These are phyloP conservation scores for Dioszegia crocea DNA, from an alignment of 768 basidiomycete genomes.

Conservation along the genomic window DNA sequence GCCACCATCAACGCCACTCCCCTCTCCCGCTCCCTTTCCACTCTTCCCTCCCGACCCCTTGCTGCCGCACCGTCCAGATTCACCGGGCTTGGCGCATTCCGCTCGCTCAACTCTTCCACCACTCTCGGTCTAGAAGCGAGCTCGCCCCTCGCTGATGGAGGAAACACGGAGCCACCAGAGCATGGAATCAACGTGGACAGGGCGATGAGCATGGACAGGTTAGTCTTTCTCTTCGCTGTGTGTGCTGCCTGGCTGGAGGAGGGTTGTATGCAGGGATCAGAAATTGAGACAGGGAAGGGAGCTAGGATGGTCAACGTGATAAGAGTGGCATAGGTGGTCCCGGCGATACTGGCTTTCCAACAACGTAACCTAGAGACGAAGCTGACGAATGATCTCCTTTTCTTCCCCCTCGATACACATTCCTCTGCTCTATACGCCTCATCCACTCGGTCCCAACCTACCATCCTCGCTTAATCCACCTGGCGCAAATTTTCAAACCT, in stretches of 20 bases:
- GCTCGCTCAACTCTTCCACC: slow-evolving; percentile 5
- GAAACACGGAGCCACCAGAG: slow-evolving; percentile 40
- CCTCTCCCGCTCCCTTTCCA: slow-evolving; percentile 18
- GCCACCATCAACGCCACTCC: slow-evolving; percentile 9
- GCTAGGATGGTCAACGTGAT: too few species aligned
- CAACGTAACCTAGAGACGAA: too few species aligned
- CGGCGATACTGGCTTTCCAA: too few species aligned
- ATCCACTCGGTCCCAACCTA: not conserved
- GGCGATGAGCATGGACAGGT: slow-evolving; percentile 47
- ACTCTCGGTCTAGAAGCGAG: slow-evolving; percentile 18
- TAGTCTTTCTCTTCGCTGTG: slow-evolving; percentile 23
- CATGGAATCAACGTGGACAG: slow-evolving; percentile 46
- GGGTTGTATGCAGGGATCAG: not conserved
- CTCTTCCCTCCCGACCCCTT: slow-evolving; percentile 6
- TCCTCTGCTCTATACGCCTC: not conserved
- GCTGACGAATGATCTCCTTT: not conserved
- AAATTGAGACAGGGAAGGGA: not conserved
- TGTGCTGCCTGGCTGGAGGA: too few species aligned
- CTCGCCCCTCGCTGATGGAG: slow-evolving; percentile 37
- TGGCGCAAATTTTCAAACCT: not conserved
- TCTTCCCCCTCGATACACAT: slow-evolving; percentile 4
- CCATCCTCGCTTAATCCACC: not conserved
- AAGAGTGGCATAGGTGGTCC: too few species aligned
- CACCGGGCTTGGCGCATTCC: slow-evolving; percentile 4
- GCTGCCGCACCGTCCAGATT: not conserved